Conservation (phyloP, 208 protist species). For the Angomonas desouzai region DNA sequence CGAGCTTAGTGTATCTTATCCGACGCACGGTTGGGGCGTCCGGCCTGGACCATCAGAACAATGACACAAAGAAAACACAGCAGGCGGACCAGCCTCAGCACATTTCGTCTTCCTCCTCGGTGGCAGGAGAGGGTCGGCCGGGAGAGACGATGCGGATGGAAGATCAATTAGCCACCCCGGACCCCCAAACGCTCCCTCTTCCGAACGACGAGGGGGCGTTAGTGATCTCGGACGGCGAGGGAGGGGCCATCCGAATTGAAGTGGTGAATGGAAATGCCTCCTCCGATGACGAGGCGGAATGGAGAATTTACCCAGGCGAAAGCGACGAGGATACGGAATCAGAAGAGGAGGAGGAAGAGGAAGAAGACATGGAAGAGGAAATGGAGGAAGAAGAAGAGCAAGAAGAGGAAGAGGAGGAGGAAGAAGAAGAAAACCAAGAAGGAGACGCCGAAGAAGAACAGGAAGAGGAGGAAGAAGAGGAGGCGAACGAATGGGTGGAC, state of each 20-base stretch:
- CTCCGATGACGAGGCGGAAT: background rate
- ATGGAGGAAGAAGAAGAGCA: background rate
- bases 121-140: background rate
- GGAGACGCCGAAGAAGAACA: constrained; percentile 4
- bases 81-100: background rate
- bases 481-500: background rate
- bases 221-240: background rate
- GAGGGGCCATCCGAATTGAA: background rate
- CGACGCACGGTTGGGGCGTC: constrained; percentile 39
- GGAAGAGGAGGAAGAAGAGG: constrained; percentile 13
- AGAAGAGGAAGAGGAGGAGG: constrained; percentile 1
- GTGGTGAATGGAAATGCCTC: background rate
- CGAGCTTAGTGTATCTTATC: constrained; percentile 57
- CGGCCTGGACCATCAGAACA: constrained; percentile 23
- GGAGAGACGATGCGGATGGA: background rate
- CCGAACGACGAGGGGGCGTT: background rate
- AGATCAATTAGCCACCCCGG: constrained; percentile 14
- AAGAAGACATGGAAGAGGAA: constrained; percentile 2
- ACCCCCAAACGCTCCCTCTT: constrained; percentile 5
- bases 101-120: background rate
- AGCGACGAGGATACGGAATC: constrained; percentile 13
- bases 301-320: background rate
- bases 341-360: constrained; percentile 11
- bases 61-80: constrained; percentile 12
- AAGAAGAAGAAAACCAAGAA: constrained; percentile 11